A percentile compares a stretch with the other conserved stretches of the same genome.
Evolutionary conservation across 2,329 filamentous ascomycete genomes (phyloP).

Genomic region (Cordyceps militaris): DNA sequence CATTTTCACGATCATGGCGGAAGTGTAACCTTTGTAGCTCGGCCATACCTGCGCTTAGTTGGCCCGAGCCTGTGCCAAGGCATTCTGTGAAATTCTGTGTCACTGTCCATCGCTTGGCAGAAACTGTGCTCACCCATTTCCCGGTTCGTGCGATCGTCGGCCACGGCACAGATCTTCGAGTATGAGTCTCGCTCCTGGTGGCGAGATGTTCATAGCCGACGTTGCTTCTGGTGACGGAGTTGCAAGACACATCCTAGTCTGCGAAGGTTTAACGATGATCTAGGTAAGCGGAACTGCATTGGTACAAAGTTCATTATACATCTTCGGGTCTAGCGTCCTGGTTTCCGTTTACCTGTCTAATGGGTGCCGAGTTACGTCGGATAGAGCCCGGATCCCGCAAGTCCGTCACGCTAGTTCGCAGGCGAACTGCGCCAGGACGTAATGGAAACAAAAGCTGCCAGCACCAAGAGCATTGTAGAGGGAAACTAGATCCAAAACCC

Average conservation of each 20-base stretch:
- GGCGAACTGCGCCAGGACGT: neutral
- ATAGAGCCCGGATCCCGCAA: neutral
- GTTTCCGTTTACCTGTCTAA: neutral
- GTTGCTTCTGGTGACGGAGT: too few species aligned
- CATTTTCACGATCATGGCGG: neutral
- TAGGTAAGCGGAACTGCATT: too few species aligned
- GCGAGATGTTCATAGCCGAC: neutral
- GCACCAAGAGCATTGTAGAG: neutral
- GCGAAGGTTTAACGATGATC: too few species aligned
- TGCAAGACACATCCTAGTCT: neutral
- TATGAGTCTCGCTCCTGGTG: neutral
- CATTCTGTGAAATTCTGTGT: too few species aligned
- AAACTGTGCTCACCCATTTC: neutral
- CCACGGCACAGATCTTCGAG: neutral
- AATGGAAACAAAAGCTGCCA: neutral
- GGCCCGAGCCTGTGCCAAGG: too few species aligned
- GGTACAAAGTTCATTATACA: too few species aligned
- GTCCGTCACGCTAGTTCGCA: neutral
- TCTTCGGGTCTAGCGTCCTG: too few species aligned
- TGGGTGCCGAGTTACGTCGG: neutral
- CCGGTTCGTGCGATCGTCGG: neutral
- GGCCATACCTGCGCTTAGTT: too few species aligned
- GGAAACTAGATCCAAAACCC: neutral
- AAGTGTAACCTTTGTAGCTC: too few species aligned
- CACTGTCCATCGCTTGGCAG: neutral